Evolutionary conservation across 345 rosid genomes (phyloP).

Genomic region (Angophora floribunda): DNA sequence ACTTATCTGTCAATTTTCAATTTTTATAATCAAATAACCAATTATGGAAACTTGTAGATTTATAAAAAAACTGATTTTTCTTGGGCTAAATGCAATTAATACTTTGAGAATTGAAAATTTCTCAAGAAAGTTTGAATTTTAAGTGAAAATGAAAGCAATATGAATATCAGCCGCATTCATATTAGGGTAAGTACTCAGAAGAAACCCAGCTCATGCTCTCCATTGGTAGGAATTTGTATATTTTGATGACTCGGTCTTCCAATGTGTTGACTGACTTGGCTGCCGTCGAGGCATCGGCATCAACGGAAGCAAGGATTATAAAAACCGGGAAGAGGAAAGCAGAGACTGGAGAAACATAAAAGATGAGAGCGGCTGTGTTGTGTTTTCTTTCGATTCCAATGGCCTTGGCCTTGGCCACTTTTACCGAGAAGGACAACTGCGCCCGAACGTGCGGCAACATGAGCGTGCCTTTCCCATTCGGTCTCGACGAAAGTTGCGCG

Average conservation of each 20-base stretch:
- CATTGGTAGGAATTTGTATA: not conserved
- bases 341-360: not conserved
- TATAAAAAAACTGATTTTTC: too few species aligned
- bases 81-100: not conserved
- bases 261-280: not conserved
- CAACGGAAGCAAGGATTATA: not conserved
- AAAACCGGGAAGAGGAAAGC: not conserved
- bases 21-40: not conserved
- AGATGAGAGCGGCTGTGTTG: not conserved
- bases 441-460: not conserved
- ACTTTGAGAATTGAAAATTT: not conserved
- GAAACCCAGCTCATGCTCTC: not conserved
- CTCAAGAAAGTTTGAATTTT: not conserved
- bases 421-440: not conserved
- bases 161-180: not conserved
- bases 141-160: not conserved
- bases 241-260: not conserved
- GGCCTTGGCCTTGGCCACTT: not conserved
- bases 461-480: not conserved
- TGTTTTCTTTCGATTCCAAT: not conserved
- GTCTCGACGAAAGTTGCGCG: not conserved
- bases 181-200: not conserved
- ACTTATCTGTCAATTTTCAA: too few species aligned
- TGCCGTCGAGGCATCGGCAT: not conserved
- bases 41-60: not conserved